phyloP scores from a whole-genome alignment of 2,329 filamentous ascomycete species.

The Neonectria neomacrospora region DNA sequence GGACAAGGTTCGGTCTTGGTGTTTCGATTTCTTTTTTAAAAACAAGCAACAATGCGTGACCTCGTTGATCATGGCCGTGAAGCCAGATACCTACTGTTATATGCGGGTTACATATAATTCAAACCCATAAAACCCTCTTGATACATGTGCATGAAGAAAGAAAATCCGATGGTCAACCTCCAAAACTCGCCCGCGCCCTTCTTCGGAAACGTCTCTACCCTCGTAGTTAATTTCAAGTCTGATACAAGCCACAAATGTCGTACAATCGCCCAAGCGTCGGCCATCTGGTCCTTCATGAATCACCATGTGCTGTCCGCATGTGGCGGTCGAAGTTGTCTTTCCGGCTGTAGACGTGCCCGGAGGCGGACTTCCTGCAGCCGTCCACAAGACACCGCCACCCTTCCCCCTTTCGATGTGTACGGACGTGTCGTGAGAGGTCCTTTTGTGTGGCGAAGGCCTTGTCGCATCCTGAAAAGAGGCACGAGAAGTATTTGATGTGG shows the following conservation, averaged over 20 bases:
- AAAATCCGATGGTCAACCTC: neutral
- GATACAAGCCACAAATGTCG: neutral
- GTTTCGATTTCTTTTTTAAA: neutral
- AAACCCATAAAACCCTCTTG: neutral
- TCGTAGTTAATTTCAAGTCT: neutral
- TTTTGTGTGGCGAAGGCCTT: slow-evolving; percentile 45
- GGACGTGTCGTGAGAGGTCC: slow-evolving; percentile 41
- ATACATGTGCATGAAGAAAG: neutral
- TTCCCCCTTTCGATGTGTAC: slow-evolving; percentile 43
- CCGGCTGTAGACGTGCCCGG: slow-evolving; percentile 43
- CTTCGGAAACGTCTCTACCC: neutral
- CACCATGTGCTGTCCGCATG: slow-evolving; percentile 44
- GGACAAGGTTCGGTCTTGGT: too few species aligned
- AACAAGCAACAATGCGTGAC: neutral
- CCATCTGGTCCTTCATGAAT: slow-evolving; percentile 33
- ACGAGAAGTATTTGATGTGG: slow-evolving; percentile 44
- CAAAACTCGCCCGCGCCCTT: neutral
- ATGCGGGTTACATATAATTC: neutral
- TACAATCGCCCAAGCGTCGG: neutral
- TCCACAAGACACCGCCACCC: slow-evolving; percentile 43
- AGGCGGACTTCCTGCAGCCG: slow-evolving; percentile 43
- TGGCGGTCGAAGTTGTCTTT: slow-evolving; percentile 46
- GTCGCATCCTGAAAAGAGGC: slow-evolving; percentile 40
- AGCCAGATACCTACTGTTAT: neutral
- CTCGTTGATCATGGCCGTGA: neutral